Conservation (phyloP, 345 rosid genomes). For the Carallia brachiata region DNA sequence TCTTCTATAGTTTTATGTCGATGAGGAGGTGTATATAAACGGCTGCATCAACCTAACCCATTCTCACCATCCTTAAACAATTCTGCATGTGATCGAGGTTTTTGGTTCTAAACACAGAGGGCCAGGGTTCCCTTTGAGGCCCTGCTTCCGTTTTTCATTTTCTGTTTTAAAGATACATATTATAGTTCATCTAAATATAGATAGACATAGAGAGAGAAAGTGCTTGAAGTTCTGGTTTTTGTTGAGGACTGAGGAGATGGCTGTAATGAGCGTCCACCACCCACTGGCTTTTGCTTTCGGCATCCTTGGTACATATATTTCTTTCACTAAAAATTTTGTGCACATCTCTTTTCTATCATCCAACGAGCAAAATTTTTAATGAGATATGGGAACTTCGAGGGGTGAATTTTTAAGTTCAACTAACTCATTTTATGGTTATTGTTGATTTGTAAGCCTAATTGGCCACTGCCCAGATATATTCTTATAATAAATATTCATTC, state of each 20-base stretch:
- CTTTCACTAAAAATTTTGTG: not conserved
- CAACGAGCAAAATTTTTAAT: too few species aligned
- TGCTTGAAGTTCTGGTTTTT: too few species aligned
- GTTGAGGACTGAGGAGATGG: slow-evolving; percentile 30
- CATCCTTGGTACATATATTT: slow-evolving; percentile 52
- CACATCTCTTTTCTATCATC: not conserved
- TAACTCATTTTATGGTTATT: too few species aligned
- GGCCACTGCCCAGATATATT: too few species aligned
- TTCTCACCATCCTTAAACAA: not conserved
- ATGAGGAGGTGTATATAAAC: not conserved
- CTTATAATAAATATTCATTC: too few species aligned
- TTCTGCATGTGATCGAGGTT: slow-evolving; percentile 9
- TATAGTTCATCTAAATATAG: not conserved
- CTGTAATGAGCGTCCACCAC: slow-evolving; percentile 30
- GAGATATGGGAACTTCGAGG: too few species aligned
- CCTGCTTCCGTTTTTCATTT: not conserved
- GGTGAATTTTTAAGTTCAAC: too few species aligned
- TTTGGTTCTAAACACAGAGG: slow-evolving; percentile 6
- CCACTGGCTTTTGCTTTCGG: slow-evolving; percentile 53
- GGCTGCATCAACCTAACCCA: not conserved
- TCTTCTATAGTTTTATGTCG: not conserved
- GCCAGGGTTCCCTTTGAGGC: slow-evolving; percentile 32
- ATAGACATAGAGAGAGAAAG: not conserved
- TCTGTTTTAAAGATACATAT: not conserved
- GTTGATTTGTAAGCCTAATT: too few species aligned